These are phyloP conservation scores for Nicotiana noctiflora DNA, from an alignment of 257 asterid genomes.

Conservation along the genomic window DNA sequence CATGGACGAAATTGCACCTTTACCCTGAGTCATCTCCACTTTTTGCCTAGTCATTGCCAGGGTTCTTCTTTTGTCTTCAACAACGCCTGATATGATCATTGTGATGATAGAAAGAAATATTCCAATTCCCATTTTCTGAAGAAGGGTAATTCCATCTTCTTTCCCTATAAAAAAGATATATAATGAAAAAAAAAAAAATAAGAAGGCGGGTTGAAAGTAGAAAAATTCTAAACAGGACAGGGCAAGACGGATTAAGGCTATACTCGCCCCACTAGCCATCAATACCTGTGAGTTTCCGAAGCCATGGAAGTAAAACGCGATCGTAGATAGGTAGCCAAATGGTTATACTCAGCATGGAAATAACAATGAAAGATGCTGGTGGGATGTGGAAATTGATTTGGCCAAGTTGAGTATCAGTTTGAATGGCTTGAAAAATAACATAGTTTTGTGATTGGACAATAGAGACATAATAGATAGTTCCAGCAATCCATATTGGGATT, in stretches of 20 bases:
- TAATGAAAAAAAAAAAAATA: no score
- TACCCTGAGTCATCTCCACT: conserved; percentile 2
- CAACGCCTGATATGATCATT: conserved; percentile 16
- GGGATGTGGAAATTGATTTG: conserved; percentile 21
- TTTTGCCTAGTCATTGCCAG: conserved; percentile 13
- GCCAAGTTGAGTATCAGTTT: conserved; percentile 13
- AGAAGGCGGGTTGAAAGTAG: no score
- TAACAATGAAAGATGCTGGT: conserved; percentile 23
- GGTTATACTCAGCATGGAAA: conserved; percentile 23
- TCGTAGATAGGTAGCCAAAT: conserved; percentile 30
- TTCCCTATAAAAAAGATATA: neutral
- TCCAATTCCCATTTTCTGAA: conserved; percentile 30
- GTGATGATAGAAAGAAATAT: conserved; percentile 9
- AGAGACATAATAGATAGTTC: conserved; percentile 13
- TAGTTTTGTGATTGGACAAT: conserved; percentile 15
- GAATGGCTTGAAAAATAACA: conserved; percentile 27
- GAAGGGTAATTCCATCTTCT: conserved; percentile 6
- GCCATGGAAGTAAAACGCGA: conserved; percentile 21
- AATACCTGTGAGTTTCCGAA: conserved; percentile 5
- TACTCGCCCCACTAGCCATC: no score
- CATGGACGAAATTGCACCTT: conserved; percentile 21
- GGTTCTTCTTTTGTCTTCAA: conserved; percentile 22
- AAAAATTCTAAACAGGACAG: no score
- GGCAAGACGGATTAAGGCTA: no score
- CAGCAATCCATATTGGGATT: conserved; percentile 28